Evolutionary conservation across 164 flowering plant species (phyloP), one percentile per base, ranked within the genome.

Genomic region (Sextonia rubra): DNA sequence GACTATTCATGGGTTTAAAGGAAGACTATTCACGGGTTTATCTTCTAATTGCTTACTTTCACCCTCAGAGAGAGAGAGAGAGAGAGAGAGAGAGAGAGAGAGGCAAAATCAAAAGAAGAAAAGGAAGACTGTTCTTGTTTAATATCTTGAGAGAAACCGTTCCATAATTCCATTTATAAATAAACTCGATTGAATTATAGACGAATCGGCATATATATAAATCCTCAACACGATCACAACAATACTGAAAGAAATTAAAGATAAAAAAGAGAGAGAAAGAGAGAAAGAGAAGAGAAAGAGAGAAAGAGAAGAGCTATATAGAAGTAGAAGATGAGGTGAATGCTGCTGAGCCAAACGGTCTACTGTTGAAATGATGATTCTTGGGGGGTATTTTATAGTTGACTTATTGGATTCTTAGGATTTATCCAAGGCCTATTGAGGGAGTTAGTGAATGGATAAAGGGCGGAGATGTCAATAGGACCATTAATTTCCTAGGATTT

Each of bases 261-360:
- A 61, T 64, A 27, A 27, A 14, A 25, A 2, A 15, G 15, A 4
- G 2, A 26, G 20, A 27, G 7, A 15, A 15, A 15, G 32, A 26
- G 37, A 63, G 26, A 60, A 4, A 61, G 24, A n/a, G n/a, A n/a
- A 24, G 26, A 61, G 3, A 24, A 29, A 61, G 47, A 8, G 4
- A 29, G 44, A 26, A 44, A 64, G 32, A 63, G 66, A 63, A 6
- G 47, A 64, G 15, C 67, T 64, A 64, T 64, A 64, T 47, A 14
- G 67, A 64, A 27, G 47, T 27, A 27, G 67, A 64, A 27, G 67
- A 27, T n/a, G n/a, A n/a, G n/a, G n/a, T n/a, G n/a, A n/a, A n/a
- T n/a, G n/a, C n/a, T n/a, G n/a, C n/a, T n/a, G n/a, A n/a, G n/a
- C n/a, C n/a, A n/a, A n/a, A n/a, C n/a, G n/a, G n/a, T n/a, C n/a